Percentiles rank a stretch among this genome's conserved stretches.
Evolutionary conservation across 2,329 filamentous ascomycete species (phyloP).

Genomic region (Cyanodermella asteris): DNA sequence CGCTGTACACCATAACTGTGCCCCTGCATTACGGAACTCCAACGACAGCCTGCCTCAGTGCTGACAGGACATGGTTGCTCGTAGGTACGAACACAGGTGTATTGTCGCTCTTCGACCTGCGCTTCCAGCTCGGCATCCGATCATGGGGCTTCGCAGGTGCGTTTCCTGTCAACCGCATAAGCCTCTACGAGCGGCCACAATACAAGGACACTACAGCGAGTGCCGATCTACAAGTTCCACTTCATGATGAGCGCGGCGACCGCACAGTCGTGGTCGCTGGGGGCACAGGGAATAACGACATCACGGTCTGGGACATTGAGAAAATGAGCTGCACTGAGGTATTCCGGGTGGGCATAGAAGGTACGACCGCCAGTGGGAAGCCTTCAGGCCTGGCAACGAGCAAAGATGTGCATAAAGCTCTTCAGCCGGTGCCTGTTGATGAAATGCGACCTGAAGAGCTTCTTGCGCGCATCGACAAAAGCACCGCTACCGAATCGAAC

Average conservation of each 20-base stretch:
- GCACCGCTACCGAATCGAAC: constrained; percentile 38
- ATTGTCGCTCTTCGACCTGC: constrained; percentile 82
- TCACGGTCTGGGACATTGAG: constrained; percentile 90
- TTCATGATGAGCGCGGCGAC: constrained; percentile 52
- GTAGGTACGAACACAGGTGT: constrained; percentile 85
- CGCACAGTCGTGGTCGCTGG: constrained; percentile 78
- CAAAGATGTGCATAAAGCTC: constrained; percentile 39
- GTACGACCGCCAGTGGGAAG: constrained; percentile 15
- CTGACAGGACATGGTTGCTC: constrained; percentile 71
- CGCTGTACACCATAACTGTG: constrained; percentile 62
- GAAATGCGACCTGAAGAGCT: constrained; percentile 74
- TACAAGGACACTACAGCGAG: no score
- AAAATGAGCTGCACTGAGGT: constrained; percentile 75
- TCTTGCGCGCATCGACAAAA: constrained; percentile 63
- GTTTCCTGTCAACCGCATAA: constrained; percentile 55
- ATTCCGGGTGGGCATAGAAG: constrained; percentile 37
- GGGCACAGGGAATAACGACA: constrained; percentile 66
- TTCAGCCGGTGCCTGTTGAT: constrained; percentile 74
- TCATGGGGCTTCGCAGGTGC: constrained; percentile 74
- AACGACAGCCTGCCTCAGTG: constrained; percentile 76
- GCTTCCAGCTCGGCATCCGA: constrained; percentile 74
- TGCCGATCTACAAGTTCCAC: constrained; percentile 62
- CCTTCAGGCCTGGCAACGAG: no score
- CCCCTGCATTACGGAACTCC: constrained; percentile 80
- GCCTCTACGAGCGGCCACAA: no score